Base-by-base conservation (phyloP, 2,329 filamentous ascomycete species). In the Pseudopithomyces maydicus region DNA sequence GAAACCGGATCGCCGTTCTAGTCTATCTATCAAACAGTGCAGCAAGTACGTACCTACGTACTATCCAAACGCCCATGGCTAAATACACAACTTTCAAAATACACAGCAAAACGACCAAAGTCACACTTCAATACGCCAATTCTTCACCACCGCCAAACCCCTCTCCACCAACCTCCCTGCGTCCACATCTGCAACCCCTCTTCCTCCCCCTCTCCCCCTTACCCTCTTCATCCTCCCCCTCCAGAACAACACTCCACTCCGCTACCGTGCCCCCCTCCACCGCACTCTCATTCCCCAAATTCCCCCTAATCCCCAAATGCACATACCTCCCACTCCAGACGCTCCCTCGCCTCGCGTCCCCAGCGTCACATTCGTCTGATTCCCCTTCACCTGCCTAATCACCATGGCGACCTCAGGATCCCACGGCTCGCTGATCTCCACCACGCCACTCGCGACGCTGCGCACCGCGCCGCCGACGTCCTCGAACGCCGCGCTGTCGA, bases 261-360 rank as follows among this genome's bases (percentile, higher is more conserved):
- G 81, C 82, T 1, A 85, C 82, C 38, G 80, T 84, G 2, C 79
- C 80, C 0, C 82, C 83, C 72, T 60, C 79, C 69, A 12, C 53
- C 46, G 57, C 65, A 58, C 58, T 70, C 20, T 62, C 61, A 11
- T 70, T 66, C 17, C 74, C 77, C 64, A 76, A 74, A 64, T 79
- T 83, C 1, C 83, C 83, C 50, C 67, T 65, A 15, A 85, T 76
- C n/a, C 74, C 75, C 62, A 86, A 64, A 58, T 76, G 79, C 39
- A 77, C 80, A 67, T 70, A 82, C 52, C 73, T 61, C 4, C 79
- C 80, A 52, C 74, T 80, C 74, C 71, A 82, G 15, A 79, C 74
- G 33, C 66, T 66, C 45, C 59, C 51, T n/a, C n/a, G n/a, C n/a
- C n/a, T n/a, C n/a, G n/a, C n/a, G n/a, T n/a, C 0, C 62, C 64